Evolutionary conservation across 345 rosid genomes (phyloP).

Genomic region (Murraya paniculata): DNA sequence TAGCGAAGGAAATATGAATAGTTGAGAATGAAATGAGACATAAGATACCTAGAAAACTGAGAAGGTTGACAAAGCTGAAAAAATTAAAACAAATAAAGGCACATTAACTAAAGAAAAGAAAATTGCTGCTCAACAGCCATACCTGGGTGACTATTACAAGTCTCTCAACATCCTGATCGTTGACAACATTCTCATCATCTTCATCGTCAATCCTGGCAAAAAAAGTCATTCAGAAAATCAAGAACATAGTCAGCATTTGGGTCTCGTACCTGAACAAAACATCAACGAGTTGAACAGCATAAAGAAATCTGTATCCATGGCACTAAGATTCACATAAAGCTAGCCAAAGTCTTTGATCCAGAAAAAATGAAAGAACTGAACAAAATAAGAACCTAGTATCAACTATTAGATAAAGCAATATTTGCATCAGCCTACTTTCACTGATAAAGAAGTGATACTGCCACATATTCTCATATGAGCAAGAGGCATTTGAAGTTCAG

Average conservation of each 20-base stretch:
- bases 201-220: slow-evolving; percentile 69
- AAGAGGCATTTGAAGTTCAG: background rate
- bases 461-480: background rate
- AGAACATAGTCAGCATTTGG: slow-evolving; percentile 2
- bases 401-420: background rate
- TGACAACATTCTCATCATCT: slow-evolving; percentile 66
- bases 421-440: background rate
- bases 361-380: background rate
- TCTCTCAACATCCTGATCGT: slow-evolving; percentile 86
- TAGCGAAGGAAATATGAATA: background rate
- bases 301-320: background rate
- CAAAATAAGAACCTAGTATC: background rate
- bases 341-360: background rate
- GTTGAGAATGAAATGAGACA: background rate
- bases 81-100: background rate
- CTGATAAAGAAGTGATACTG: background rate
- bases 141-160: slow-evolving; percentile 98
- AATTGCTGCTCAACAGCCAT: slow-evolving; percentile 9
- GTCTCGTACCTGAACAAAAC: background rate
- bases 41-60: background rate
- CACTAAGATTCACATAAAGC: background rate
- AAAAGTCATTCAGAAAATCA: slow-evolving; percentile 12
- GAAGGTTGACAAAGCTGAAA: background rate
- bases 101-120: background rate
- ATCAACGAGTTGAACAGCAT: background rate